These are phyloP conservation scores for Dothistroma pini DNA, from an alignment of 2,329 filamentous ascomycete species.

Conservation along the genomic window DNA sequence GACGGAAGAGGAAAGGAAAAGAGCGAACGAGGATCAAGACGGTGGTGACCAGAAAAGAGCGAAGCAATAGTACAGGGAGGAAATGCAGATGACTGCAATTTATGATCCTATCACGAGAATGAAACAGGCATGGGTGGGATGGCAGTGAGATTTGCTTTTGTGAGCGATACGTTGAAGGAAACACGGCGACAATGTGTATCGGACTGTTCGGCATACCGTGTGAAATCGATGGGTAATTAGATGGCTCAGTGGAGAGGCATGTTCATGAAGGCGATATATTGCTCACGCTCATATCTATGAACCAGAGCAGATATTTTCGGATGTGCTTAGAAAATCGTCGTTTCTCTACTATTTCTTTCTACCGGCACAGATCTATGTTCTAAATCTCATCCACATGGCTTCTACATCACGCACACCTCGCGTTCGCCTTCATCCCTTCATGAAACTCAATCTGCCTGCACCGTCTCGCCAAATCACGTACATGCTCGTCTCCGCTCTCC, in stretches of 20 bases:
- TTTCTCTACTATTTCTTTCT: background rate
- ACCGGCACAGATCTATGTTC: background rate
- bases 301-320: background rate
- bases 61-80: slow-evolving; percentile 10
- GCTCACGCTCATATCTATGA: background rate
- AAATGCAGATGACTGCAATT: background rate
- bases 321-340: background rate
- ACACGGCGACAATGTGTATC: background rate
- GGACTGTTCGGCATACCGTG: background rate
- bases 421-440: slow-evolving; percentile 4
- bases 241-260: background rate
- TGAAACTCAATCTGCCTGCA: slow-evolving; percentile 60
- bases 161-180: background rate
- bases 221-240: background rate
- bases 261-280: background rate
- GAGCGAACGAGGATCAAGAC: slow-evolving; percentile 26
- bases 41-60: slow-evolving; percentile 25
- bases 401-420: slow-evolving; percentile 1
- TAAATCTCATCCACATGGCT: background rate
- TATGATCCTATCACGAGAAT: background rate
- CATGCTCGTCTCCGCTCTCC: slow-evolving; percentile 77
- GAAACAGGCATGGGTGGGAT: background rate
- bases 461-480: slow-evolving; percentile 73
- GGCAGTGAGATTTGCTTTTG: background rate
- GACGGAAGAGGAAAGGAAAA: slow-evolving; percentile 34